phyloP scores from a whole-genome alignment of 306 rosid species.

The Trifolium pratense region DNA sequence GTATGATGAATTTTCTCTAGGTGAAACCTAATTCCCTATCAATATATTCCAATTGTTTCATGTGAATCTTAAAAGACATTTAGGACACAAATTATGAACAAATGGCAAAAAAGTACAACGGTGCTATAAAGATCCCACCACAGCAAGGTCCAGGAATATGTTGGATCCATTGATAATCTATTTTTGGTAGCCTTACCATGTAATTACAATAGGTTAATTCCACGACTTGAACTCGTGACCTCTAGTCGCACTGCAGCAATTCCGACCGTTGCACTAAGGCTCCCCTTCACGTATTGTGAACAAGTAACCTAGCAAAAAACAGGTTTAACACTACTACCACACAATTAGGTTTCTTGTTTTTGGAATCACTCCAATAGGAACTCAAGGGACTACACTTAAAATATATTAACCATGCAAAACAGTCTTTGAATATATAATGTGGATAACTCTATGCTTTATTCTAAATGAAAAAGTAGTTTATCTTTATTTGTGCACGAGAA shows the following conservation, averaged over 20 bases:
- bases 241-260: not conserved
- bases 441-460: not conserved
- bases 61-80: constrained; percentile 29
- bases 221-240: not conserved
- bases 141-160: not conserved
- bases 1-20: not conserved
- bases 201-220: not conserved
- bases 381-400: not conserved
- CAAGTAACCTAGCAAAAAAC: not conserved
- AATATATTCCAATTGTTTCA: constrained; percentile 20
- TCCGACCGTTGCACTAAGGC: not conserved
- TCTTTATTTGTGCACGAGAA: constrained; percentile 21
- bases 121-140: not conserved
- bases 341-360: constrained; percentile 28
- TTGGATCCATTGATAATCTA: not conserved
- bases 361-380: constrained; percentile 12
- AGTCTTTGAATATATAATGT: constrained; percentile 1
- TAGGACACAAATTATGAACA: not conserved
- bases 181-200: not conserved
- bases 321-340: constrained; percentile 19
- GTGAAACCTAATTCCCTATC: constrained; percentile 15
- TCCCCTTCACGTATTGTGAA: constrained; percentile 6
- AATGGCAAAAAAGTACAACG: not conserved
- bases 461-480: constrained; percentile 13
- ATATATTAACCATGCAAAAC: constrained; percentile 22